Evolutionary conservation across 768 basidiomycete genomes (phyloP).

Genomic region (Serendipita sp.): DNA sequence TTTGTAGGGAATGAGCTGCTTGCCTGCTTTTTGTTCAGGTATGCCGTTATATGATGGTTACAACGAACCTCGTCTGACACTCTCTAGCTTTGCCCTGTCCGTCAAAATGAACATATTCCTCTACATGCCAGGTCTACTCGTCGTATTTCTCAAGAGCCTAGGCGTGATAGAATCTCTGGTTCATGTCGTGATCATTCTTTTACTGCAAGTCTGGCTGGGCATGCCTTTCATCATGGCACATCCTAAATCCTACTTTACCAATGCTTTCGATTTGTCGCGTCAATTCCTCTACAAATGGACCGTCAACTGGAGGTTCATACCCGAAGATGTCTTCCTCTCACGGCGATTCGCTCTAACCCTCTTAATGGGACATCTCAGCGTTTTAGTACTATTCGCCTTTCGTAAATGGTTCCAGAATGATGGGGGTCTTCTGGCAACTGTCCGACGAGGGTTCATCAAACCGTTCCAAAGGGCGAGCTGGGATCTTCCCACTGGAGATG

Average conservation of each 20-base stretch:
- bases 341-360: slow-evolving; percentile 41
- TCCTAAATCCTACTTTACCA: slow-evolving; percentile 44
- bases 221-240: slow-evolving; percentile 50
- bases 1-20: slow-evolving; percentile 38
- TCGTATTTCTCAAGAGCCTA: slow-evolving; percentile 59
- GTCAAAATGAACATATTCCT: slow-evolving; percentile 91
- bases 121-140: slow-evolving; percentile 75
- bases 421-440: slow-evolving; percentile 43
- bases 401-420: slow-evolving; percentile 61
- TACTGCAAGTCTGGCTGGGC: slow-evolving; percentile 46
- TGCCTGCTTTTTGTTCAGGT: slow-evolving; percentile 58
- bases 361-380: slow-evolving; percentile 44
- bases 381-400: slow-evolving; percentile 48
- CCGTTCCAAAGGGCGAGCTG: slow-evolving; percentile 35
- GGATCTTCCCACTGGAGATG: slow-evolving; percentile 37
- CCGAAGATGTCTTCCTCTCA: slow-evolving; percentile 60
- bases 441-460: slow-evolving; percentile 35
- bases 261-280: slow-evolving; percentile 76
- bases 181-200: slow-evolving; percentile 13
- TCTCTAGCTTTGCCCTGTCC: slow-evolving; percentile 55
- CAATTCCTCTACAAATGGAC: slow-evolving; percentile 93
- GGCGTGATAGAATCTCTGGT: slow-evolving; percentile 32
- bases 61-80: neutral
- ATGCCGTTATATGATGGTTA: neutral
- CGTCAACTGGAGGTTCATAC: slow-evolving; percentile 88